A percentile compares a stretch with the other conserved stretches of the same genome.
phyloP scores from a whole-genome alignment of 2,329 filamentous ascomycete genomes.

The Pseudomassariella vexata region DNA sequence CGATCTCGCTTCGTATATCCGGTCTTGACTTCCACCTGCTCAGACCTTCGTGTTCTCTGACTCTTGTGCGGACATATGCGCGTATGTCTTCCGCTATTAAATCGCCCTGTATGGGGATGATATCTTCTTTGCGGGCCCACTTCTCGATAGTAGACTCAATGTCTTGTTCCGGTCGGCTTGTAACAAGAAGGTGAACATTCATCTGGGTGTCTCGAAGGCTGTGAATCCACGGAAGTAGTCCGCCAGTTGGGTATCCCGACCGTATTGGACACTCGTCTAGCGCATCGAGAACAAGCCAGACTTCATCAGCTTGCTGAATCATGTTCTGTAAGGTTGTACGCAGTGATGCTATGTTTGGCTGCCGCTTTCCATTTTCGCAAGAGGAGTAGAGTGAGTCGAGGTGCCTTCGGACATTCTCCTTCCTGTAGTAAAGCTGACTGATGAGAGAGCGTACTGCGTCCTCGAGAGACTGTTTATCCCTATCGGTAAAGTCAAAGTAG shows the following conservation, averaged over 20 bases:
- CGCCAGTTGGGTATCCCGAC: slow-evolving; percentile 1
- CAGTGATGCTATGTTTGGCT: slow-evolving; percentile 19
- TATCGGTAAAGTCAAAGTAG: slow-evolving; percentile 33
- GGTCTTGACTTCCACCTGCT: slow-evolving; percentile 16
- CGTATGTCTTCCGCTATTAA: slow-evolving; percentile 19
- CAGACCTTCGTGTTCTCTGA: slow-evolving; percentile 12
- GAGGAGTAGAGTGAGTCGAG: slow-evolving; percentile 21
- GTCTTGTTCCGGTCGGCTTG: slow-evolving; percentile 19
- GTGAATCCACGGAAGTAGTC: slow-evolving; percentile 10
- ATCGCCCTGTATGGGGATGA: slow-evolving; percentile 14
- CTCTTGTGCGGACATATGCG: slow-evolving; percentile 15
- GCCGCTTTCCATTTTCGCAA: slow-evolving; percentile 13
- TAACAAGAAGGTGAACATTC: slow-evolving; percentile 13
- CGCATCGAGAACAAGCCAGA: slow-evolving; percentile 22
- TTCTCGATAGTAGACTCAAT: slow-evolving; percentile 13
- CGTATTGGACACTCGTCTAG: slow-evolving; percentile 19
- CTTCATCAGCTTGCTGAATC: slow-evolving; percentile 15
- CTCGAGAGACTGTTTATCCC: slow-evolving; percentile 25
- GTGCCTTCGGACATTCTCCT: slow-evolving; percentile 7
- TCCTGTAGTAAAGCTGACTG: slow-evolving; percentile 23
- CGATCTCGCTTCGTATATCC: slow-evolving; percentile 16
- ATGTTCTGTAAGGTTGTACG: slow-evolving; percentile 14
- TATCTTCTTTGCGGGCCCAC: slow-evolving; percentile 7
- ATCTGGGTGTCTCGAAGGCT: slow-evolving; percentile 4
- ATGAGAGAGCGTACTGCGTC: slow-evolving; percentile 30